Base-by-base conservation (phyloP, 169 alveolate species). In the Plasmodium vivax region DNA sequence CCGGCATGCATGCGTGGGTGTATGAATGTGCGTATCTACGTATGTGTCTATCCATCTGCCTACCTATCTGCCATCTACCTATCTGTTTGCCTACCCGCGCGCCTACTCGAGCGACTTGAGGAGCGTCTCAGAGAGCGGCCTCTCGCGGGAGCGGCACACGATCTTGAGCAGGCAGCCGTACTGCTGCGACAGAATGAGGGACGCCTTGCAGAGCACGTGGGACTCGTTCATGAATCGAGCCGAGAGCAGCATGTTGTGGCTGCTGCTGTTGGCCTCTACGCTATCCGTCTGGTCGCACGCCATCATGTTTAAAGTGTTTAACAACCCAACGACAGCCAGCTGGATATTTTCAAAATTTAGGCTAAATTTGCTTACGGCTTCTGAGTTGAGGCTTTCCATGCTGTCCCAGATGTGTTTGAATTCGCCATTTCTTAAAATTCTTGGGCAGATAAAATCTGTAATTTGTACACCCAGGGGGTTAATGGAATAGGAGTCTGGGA, bases 121-220 rank as follows among this genome's bases (percentile, higher is more conserved):
- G 8, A 95, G 79, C 58, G 74, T 68, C 16, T 84, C 95, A 27
- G 96, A 95, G 8, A 95, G 90, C 2, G 73, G 56, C 36, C 83
- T 95, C 38, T 75, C 58, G 34, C 51, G 45, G n/a, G 97, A 92
- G 82, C 97, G 88, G 47, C 96, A 93, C 27, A 94, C 82, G 36
- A 95, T 95, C 87, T 95, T 95, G 58, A 95, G 92, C 30, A 95
- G 83, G 79, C 97, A 95, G 2, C 97, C 97, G 56, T 91, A 94
- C 73, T 95, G 96, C 23, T 68, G 94, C 72, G 95, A 93, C 41
- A 93, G 82, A 2, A 95, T 95, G 58, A 95, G 83, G 7, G 95
- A 92, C 23, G 96, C 96, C 45, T 85, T 93, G 71, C 97, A 92
- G 36, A 95, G 75, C 14, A 95, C 73, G 36, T 92, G 85, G 8